A percentile compares a stretch with the other conserved stretches of the same genome.
Evolutionary conservation across 75 land plant genomes (phyloP).

Genomic region (Azolla pinnata): DNA sequence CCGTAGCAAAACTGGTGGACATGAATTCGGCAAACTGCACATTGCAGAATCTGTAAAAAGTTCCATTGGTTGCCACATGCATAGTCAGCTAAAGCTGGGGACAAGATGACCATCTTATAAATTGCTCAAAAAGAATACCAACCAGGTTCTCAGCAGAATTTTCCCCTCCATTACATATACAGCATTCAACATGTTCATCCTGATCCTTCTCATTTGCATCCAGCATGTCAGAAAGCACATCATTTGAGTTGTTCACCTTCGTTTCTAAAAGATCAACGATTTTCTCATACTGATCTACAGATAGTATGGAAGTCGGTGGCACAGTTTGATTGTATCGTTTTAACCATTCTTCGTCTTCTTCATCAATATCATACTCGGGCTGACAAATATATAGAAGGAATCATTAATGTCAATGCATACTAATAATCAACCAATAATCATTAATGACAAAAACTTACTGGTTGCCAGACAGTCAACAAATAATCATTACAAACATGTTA

Average conservation of each 20-base stretch:
- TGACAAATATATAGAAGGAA: no score
- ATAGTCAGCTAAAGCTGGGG: no score
- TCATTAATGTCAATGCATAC: no score
- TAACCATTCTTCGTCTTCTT: slow-evolving; percentile 23
- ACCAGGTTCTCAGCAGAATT: slow-evolving; percentile 18
- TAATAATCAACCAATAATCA: no score
- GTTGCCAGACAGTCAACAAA: no score
- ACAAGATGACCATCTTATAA: no score
- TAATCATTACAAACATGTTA: no score
- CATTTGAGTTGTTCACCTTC: slow-evolving; percentile 2
- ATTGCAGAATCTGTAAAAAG: no score
- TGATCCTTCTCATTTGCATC: neutral
- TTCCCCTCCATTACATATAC: slow-evolving; percentile 31
- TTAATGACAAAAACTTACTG: no score
- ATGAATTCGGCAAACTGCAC: slow-evolving; percentile 15
- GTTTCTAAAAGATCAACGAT: slow-evolving; percentile 25
- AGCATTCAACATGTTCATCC: slow-evolving; percentile 17
- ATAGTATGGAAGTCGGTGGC: neutral
- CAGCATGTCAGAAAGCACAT: neutral
- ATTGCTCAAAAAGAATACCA: no score
- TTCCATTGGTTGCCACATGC: no score
- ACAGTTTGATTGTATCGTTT: slow-evolving; percentile 6
- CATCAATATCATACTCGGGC: slow-evolving; percentile 21
- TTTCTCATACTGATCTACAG: slow-evolving; percentile 24
- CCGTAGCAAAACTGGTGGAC: slow-evolving; percentile 33